A percentile compares a stretch with the other conserved stretches of the same genome.
phyloP scores from a whole-genome alignment of 148 eudicot species.

The Cornus florida region DNA sequence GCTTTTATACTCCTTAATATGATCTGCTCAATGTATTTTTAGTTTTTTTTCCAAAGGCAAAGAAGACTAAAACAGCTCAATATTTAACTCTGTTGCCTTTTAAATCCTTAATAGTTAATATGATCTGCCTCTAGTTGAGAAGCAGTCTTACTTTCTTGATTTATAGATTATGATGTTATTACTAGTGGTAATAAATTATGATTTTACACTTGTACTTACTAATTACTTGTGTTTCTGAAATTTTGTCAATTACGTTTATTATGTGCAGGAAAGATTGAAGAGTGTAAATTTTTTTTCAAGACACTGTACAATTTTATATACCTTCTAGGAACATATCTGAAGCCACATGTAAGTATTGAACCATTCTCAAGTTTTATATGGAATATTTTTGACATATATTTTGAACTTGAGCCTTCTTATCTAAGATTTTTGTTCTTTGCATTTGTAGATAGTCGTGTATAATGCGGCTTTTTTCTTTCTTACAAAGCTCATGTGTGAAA shows the following conservation, averaged over 20 bases:
- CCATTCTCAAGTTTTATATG: not conserved
- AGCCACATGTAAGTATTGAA: constrained; percentile 77
- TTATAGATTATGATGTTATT: no score
- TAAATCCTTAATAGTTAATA: no score
- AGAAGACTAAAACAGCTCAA: no score
- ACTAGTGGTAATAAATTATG: not conserved
- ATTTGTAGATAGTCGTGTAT: not conserved
- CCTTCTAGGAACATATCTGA: constrained; percentile 87
- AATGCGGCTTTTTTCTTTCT: no score
- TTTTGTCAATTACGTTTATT: constrained; percentile 2
- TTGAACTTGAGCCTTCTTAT: not conserved
- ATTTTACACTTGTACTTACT: not conserved
- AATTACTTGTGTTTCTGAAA: constrained; percentile 9
- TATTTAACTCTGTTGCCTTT: no score
- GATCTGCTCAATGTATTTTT: no score
- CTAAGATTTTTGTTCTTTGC: not conserved
- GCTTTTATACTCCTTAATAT: no score
- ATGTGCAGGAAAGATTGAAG: constrained; percentile 79
- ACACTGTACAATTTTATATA: constrained; percentile 79
- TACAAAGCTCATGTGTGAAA: no score
- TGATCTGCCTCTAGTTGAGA: no score
- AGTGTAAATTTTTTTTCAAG: constrained; percentile 63
- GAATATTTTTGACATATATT: not conserved
- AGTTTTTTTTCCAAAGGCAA: no score
- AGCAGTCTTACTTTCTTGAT: no score